Conservation (phyloP, 345 rosid species). For the Salix viminalis region DNA sequence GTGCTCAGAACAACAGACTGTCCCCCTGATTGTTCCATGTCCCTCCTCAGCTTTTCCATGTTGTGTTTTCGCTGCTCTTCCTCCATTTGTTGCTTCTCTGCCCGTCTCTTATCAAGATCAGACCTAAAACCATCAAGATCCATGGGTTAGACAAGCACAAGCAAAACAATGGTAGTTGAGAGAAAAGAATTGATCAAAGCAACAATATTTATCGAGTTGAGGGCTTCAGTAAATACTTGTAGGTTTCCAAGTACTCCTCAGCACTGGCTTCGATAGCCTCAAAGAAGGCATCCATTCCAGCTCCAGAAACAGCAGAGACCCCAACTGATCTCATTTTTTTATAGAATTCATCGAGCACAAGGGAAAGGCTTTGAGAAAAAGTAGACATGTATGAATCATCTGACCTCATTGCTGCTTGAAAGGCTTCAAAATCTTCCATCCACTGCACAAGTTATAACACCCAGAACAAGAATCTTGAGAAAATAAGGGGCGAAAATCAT, state of each 20-base stretch:
- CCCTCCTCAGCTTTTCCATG: conserved; percentile 64
- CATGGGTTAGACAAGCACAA: neutral
- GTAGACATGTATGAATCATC: conserved; percentile 62
- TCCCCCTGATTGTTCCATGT: conserved; percentile 67
- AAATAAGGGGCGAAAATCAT: neutral
- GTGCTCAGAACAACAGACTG: conserved; percentile 67
- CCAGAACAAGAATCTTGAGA: neutral
- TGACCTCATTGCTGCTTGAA: conserved; percentile 58
- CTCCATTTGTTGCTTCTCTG: conserved; percentile 66
- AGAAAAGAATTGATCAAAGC: neutral
- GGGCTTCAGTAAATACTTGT: conserved; percentile 38
- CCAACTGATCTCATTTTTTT: conserved; percentile 65
- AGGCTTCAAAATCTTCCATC: conserved; percentile 80
- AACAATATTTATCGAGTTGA: neutral
- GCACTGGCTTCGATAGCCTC: conserved; percentile 67
- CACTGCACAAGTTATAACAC: conserved; percentile 39
- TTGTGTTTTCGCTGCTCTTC: conserved; percentile 51
- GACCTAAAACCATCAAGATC: conserved; percentile 32
- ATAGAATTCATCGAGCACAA: conserved; percentile 66
- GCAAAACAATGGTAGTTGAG: neutral
- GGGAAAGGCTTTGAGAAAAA: conserved; percentile 62
- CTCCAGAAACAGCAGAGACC: conserved; percentile 77
- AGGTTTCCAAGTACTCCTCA: conserved; percentile 67
- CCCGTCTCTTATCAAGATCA: conserved; percentile 72
- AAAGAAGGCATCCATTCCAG: conserved; percentile 70